These are phyloP conservation scores for Aspergillus funiculosus DNA, from an alignment of 495 filamentous ascomycete species.

Conservation along the genomic window DNA sequence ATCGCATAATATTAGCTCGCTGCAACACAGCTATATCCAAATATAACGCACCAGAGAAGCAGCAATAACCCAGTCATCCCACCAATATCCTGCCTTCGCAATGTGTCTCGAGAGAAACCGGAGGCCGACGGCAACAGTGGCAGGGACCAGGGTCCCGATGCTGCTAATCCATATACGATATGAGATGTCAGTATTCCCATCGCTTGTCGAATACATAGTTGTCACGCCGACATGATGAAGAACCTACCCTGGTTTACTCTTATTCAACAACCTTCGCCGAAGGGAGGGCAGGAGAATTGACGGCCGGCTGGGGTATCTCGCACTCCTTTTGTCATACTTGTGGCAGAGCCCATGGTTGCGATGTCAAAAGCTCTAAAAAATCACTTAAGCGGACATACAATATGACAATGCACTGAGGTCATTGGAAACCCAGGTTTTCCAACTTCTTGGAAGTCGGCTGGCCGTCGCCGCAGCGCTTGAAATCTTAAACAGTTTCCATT, in stretches of 20 bases:
- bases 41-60: conserved; percentile 22
- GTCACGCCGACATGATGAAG: neutral
- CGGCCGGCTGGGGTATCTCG: no score
- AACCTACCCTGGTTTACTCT: no score
- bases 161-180: conserved; percentile 27
- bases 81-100: conserved; percentile 29
- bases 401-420: no score
- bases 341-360: neutral
- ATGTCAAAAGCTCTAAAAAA: neutral
- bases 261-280: no score
- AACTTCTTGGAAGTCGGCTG: neutral
- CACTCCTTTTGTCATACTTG: no score
- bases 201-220: neutral
- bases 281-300: no score
- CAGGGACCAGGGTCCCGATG: conserved; percentile 27
- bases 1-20: neutral
- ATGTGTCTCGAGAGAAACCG: conserved; percentile 26
- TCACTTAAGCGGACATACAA: no score
- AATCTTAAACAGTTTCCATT: no score
- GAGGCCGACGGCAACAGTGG: conserved; percentile 26
- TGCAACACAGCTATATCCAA: neutral
- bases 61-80: conserved; percentile 36
- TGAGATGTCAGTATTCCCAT: conserved; percentile 15
- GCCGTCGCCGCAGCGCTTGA: no score
- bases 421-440: neutral